Percentiles rank a stretch among this genome's conserved stretches.
phyloP scores from a whole-genome alignment of 768 basidiomycete species.

The Auriscalpium vulgare region DNA sequence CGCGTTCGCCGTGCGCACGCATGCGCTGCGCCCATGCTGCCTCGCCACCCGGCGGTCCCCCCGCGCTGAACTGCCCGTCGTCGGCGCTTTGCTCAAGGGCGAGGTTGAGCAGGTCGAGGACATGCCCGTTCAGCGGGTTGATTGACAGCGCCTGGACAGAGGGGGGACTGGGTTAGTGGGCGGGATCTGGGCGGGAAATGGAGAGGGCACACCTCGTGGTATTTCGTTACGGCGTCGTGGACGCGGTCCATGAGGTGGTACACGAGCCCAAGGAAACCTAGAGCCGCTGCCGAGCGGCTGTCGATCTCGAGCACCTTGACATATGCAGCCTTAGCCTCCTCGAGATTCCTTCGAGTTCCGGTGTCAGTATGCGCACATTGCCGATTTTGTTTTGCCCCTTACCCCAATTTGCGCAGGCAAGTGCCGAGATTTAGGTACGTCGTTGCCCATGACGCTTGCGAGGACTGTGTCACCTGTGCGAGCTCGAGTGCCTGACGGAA shows the following conservation, averaged over 20 bases:
- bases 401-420: conserved; percentile 76
- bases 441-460: conserved; percentile 77
- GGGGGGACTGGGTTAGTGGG: neutral
- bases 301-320: conserved; percentile 79
- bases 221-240: conserved; percentile 79
- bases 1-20: conserved; percentile 8
- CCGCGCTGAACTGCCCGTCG: conserved; percentile 3
- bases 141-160: conserved; percentile 58
- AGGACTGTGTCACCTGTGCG: conserved; percentile 78
- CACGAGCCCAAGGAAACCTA: conserved; percentile 86
- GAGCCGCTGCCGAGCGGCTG: conserved; percentile 71
- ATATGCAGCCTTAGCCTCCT: conserved; percentile 69
- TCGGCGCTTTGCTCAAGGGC: conserved; percentile 47
- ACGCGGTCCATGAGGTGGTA: conserved; percentile 66
- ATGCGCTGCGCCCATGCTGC: conserved; percentile 12
- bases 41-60: neutral
- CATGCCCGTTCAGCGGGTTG: conserved; percentile 75
- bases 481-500: conserved; percentile 75
- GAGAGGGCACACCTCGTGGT: conserved; percentile 68
- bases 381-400: conserved; percentile 17
- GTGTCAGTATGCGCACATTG: neutral
- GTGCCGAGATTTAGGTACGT: conserved; percentile 94
- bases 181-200: conserved; percentile 1
- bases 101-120: conserved; percentile 73
- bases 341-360: conserved; percentile 27